A percentile compares a stretch with the other conserved stretches of the same genome.
phyloP scores from a whole-genome alignment of 345 rosid genomes.

The Theobroma cacao region DNA sequence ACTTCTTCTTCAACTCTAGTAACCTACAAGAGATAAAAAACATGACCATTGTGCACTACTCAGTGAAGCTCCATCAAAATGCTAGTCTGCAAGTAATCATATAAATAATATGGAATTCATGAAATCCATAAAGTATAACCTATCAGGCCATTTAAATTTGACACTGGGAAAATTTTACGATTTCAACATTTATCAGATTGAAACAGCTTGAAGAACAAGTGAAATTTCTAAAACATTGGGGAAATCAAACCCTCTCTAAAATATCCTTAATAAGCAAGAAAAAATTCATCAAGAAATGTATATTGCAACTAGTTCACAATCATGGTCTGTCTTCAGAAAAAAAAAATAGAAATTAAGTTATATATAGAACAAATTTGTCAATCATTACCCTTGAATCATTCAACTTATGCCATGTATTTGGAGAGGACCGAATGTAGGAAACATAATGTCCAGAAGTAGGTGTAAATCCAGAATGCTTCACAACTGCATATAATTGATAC shows the following conservation, averaged over 20 bases:
- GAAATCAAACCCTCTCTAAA: neutral
- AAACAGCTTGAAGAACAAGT: neutral
- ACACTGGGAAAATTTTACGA: too few relatives aligned
- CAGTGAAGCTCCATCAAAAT: neutral
- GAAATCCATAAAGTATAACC: neutral
- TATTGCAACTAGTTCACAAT: neutral
- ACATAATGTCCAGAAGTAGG: conserved; percentile 20
- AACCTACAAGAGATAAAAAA: conserved; percentile 49
- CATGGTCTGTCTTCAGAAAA: neutral
- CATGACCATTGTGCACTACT: neutral
- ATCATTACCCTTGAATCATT: conserved; percentile 20
- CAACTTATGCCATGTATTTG: conserved; percentile 13
- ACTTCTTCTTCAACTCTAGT: conserved; percentile 41
- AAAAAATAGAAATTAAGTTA: neutral
- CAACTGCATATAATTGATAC: conserved; percentile 18
- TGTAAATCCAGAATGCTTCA: conserved; percentile 15
- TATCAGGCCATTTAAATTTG: neutral
- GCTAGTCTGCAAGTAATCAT: neutral
- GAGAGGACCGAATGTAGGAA: conserved; percentile 11
- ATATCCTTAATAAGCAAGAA: neutral
- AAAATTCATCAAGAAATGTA: neutral
- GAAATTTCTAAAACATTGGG: neutral
- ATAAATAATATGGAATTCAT: neutral
- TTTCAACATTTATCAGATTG: neutral
- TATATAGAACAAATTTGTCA: neutral